Conservation (phyloP, 2,329 filamentous ascomycete genomes). For the Dactylellina leptospora region DNA sequence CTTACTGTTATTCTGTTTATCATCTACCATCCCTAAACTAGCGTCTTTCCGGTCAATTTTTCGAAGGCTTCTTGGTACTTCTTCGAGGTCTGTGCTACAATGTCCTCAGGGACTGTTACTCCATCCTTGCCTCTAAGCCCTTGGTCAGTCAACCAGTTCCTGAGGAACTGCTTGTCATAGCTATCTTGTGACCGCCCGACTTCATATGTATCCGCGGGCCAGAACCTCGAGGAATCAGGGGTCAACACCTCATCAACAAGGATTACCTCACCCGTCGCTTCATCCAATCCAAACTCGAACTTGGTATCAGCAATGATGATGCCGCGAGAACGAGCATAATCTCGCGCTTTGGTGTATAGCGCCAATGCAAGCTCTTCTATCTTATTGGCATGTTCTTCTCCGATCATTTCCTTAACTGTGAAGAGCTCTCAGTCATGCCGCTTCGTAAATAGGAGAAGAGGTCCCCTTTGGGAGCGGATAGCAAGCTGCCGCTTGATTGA, state of each 20-base stretch:
- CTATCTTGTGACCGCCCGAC: conserved; percentile 79
- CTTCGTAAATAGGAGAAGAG: background rate
- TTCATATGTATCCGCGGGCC: conserved; percentile 77
- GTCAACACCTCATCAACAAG: conserved; percentile 87
- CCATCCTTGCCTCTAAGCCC: conserved; percentile 79
- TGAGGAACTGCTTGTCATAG: conserved; percentile 86
- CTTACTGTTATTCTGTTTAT: no score
- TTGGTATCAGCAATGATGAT: conserved; percentile 82
- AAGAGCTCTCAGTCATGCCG: conserved; percentile 46
- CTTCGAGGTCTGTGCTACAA: conserved; percentile 72
- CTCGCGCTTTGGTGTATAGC: conserved; percentile 71
- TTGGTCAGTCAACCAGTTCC: conserved; percentile 79
- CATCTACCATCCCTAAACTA: no score
- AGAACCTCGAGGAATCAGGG: conserved; percentile 85
- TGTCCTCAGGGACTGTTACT: conserved; percentile 75
- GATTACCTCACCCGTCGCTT: conserved; percentile 72
- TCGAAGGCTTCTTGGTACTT: conserved; percentile 81
- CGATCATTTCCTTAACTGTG: conserved; percentile 66
- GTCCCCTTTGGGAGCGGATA: no score
- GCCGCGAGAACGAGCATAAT: conserved; percentile 71
- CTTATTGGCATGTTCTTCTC: conserved; percentile 70
- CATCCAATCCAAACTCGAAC: conserved; percentile 77
- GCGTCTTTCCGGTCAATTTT: conserved; percentile 68
- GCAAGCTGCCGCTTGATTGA: no score
- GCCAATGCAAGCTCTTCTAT: conserved; percentile 73